Evolutionary conservation across 805 yeast species (phyloP).

Genomic region (Kuraishia piskuri): DNA sequence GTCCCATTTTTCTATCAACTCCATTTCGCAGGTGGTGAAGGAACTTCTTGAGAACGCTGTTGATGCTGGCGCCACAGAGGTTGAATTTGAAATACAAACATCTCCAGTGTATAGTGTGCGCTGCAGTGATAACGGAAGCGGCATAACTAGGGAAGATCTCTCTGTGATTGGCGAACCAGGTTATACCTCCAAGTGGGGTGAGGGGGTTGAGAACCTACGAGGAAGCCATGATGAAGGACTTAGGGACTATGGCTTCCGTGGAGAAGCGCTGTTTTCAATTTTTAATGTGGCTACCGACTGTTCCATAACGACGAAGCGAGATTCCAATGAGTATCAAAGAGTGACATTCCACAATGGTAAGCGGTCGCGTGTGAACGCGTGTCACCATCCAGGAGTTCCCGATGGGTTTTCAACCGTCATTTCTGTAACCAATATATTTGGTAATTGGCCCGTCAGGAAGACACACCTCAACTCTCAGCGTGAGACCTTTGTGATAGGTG

Average conservation of each 20-base stretch:
- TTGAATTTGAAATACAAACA: constrained; percentile 18
- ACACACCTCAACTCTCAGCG: constrained; percentile 14
- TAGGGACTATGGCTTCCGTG: constrained; percentile 52
- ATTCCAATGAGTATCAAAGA: constrained; percentile 13
- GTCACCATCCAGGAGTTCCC: not conserved
- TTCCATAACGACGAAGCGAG: constrained; percentile 37
- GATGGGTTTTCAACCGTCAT: constrained; percentile 30
- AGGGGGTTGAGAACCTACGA: constrained; percentile 27
- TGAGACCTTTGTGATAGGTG: constrained; percentile 14
- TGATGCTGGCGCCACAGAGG: constrained; percentile 39
- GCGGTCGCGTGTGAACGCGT: constrained; percentile 1
- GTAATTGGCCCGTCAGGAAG: constrained; percentile 34
- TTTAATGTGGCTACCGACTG: constrained; percentile 34
- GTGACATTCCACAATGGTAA: constrained; percentile 1
- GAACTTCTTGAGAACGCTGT: constrained; percentile 48
- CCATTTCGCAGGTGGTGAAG: constrained; percentile 32
- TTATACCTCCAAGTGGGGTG: constrained; percentile 46
- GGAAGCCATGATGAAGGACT: constrained; percentile 20
- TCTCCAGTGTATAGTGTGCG: constrained; percentile 23
- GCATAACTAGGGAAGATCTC: constrained; percentile 46
- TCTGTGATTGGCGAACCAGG: constrained; percentile 34
- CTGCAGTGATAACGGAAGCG: constrained; percentile 66
- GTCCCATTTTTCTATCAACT: constrained; percentile 23
- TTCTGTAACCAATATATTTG: constrained; percentile 29
- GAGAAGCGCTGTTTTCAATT: constrained; percentile 58